Evolutionary conservation across 2,329 filamentous ascomycete genomes (phyloP).

Genomic region (Claviceps pusilla): DNA sequence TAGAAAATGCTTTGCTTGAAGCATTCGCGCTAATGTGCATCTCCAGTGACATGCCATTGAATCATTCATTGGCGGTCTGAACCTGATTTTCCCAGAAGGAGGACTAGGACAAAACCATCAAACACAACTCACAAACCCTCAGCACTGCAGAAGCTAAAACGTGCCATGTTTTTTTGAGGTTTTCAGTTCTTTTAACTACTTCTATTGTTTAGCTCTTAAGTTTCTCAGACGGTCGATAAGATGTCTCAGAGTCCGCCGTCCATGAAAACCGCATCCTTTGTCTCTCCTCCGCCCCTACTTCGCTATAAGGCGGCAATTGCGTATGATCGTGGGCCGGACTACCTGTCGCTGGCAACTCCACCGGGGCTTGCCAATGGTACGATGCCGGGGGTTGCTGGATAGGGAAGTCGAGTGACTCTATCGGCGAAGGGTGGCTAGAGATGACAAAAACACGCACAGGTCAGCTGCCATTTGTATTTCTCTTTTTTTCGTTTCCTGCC

Average conservation of each 20-base stretch:
- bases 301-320: conserved; percentile 19
- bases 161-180: too few species aligned
- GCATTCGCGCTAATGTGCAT: not conserved
- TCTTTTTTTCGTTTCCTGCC: not conserved
- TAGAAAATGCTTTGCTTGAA: not conserved
- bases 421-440: conserved; percentile 1
- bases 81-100: not conserved
- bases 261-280: conserved; percentile 15
- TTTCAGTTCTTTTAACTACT: not conserved
- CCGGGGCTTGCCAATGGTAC: not conserved
- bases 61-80: not conserved
- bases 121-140: not conserved
- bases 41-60: too few species aligned
- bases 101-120: not conserved
- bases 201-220: not conserved
- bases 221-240: conserved; percentile 12
- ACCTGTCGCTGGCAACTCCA: conserved; percentile 8
- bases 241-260: conserved; percentile 14
- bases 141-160: not conserved
- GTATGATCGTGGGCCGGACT: conserved; percentile 15
- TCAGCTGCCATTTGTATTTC: not conserved
- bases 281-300: not conserved
- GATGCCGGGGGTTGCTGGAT: not conserved
- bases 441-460: not conserved
- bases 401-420: not conserved